phyloP scores from a whole-genome alignment of 306 rosid species.

The Benincasa hispida region DNA sequence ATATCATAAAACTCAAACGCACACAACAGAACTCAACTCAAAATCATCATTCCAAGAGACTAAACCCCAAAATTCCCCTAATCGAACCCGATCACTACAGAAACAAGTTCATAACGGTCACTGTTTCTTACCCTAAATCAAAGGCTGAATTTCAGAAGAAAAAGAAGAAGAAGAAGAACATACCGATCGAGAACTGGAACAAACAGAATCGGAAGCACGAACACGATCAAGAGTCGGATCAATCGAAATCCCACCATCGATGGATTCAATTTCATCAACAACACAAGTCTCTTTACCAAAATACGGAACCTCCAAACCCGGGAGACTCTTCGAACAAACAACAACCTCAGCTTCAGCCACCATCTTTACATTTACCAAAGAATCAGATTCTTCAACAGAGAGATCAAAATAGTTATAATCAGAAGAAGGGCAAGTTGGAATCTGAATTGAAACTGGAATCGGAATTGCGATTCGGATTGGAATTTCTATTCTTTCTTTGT shows the following conservation, averaged over 20 bases:
- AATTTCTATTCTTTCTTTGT: background rate
- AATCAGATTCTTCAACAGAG: conserved; percentile 3
- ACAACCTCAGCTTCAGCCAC: conserved; percentile 53
- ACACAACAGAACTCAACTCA: background rate
- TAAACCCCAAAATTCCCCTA: background rate
- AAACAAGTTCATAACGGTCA: background rate
- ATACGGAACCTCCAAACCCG: conserved; percentile 42
- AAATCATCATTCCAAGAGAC: background rate
- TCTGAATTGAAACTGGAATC: background rate
- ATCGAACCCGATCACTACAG: background rate
- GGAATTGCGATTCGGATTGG: background rate
- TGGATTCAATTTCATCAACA: conserved; percentile 19
- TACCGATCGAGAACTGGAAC: conserved; percentile 38
- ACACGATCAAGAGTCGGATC: conserved; percentile 28
- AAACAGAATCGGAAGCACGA: conserved; percentile 44
- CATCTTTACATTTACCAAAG: conserved; percentile 8
- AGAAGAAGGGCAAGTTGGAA: background rate
- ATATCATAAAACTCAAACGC: background rate
- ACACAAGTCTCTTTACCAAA: conserved; percentile 27
- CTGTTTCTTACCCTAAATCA: background rate
- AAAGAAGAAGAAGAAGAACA: conserved; percentile 15
- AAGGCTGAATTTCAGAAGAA: background rate
- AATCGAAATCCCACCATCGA: conserved; percentile 28
- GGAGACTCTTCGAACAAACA: conserved; percentile 39
- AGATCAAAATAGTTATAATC: background rate